Conservation (phyloP, 805 yeast genomes). For the Candida insectalens region DNA sequence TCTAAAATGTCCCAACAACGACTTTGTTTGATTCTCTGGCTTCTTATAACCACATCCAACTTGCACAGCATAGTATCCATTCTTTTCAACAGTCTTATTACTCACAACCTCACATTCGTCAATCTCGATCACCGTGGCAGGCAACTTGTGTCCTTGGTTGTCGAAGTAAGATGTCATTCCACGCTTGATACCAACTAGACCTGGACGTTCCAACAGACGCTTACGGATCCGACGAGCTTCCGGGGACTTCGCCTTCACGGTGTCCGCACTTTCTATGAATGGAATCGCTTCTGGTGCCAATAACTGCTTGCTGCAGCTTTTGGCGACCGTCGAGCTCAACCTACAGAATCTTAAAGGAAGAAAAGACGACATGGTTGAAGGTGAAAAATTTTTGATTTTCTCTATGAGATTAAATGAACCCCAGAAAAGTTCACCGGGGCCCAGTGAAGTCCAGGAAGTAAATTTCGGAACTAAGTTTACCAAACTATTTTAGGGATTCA, state of each 20-base stretch:
- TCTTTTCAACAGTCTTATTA: conserved; percentile 56
- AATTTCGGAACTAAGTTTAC: no score
- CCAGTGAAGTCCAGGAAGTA: no score
- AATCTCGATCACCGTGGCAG: conserved; percentile 83
- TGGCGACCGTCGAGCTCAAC: not conserved
- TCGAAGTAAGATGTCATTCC: conserved; percentile 88
- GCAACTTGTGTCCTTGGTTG: conserved; percentile 54
- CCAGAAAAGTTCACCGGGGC: no score
- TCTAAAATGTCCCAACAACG: conserved; percentile 66
- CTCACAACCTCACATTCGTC: conserved; percentile 80
- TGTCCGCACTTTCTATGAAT: conserved; percentile 33
- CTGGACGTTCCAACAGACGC: conserved; percentile 69
- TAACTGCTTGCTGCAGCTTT: conserved; percentile 10
- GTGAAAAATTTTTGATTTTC: no score
- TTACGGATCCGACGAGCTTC: conserved; percentile 64
- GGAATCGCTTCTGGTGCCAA: conserved; percentile 45
- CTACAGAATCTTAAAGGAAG: no score
- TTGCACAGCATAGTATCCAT: conserved; percentile 81
- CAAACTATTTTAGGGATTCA: no score
- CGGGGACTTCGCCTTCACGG: conserved; percentile 54
- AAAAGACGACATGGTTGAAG: no score
- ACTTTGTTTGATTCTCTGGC: conserved; percentile 52
- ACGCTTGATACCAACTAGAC: conserved; percentile 71
- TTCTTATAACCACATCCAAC: conserved; percentile 69
- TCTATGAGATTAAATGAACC: no score